phyloP scores from a whole-genome alignment of 192 early-diverging fungal species.

The Coemansia sp. region DNA sequence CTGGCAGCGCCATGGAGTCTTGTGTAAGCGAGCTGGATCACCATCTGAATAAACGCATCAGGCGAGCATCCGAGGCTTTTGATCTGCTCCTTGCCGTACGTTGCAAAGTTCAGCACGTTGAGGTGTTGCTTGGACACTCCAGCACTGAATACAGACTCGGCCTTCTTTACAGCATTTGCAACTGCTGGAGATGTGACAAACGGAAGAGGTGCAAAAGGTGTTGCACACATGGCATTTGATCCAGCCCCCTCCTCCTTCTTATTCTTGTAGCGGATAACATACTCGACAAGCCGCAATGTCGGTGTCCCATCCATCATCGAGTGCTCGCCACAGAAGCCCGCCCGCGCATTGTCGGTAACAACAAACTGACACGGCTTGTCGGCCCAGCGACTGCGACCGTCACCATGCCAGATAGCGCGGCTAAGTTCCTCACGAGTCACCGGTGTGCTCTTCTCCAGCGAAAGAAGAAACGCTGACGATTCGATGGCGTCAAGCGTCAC shows the following conservation, averaged over 20 bases:
- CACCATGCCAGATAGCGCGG: constrained; percentile 89
- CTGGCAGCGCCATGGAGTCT: constrained; percentile 76
- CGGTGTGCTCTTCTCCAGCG: constrained; percentile 83
- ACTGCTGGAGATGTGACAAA: constrained; percentile 68
- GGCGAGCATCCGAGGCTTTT: constrained; percentile 81
- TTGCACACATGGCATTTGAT: constrained; percentile 20
- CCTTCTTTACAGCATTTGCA: constrained; percentile 60
- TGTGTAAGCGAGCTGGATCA: constrained; percentile 95
- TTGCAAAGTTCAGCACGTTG: constrained; percentile 76
- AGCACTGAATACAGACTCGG: constrained; percentile 73
- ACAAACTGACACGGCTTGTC: constrained; percentile 97
- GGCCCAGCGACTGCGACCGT: constrained; percentile 94
- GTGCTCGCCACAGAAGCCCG: constrained; percentile 95
- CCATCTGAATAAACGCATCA: constrained; percentile 85
- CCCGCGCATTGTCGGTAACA: constrained; percentile 93
- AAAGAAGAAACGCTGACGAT: constrained; percentile 84
- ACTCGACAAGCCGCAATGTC: constrained; percentile 85
- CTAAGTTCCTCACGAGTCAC: constrained; percentile 89
- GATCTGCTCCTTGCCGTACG: constrained; percentile 93
- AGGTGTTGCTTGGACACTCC: constrained; percentile 80
- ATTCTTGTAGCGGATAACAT: constrained; percentile 53
- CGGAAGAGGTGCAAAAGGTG: constrained; percentile 57
- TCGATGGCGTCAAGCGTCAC: constrained; percentile 84
- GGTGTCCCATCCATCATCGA: constrained; percentile 96
- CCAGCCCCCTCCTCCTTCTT: constrained; percentile 61